Base-by-base conservation (phyloP, 1,284 basidiomycete species). In the Ustilago loliicola region DNA sequence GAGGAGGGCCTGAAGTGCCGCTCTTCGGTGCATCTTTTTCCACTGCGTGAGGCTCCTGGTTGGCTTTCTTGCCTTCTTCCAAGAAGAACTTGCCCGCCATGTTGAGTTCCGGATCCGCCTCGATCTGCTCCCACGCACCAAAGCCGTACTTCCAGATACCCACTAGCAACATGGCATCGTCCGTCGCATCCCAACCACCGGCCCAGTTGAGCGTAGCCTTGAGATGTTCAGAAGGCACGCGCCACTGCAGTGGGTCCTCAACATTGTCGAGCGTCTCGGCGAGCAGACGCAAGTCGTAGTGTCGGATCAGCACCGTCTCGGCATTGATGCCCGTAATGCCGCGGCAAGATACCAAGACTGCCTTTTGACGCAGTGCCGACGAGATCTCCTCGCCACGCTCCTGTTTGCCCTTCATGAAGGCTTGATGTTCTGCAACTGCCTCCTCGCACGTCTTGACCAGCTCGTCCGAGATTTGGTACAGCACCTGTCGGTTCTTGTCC, bases 201-300 rank as follows among this genome's bases (percentile, higher is more conserved):
- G 93, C 94, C 96, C 96, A 99, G 84, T 96, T 96, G 72, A 95
- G 90, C 4, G 95, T 97, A 32, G 94, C 93, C 69, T 96, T 92
- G 77, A 98, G 93, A 85, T 93, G 94, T 63, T 98, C 95, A 70
- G 94, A 91, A 1, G 97, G 96, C 57, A 98, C 91, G 21, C 88
- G 85, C 93, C 96, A 99, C 70, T 89, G 89, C 86, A 93, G 92
- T 1, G 91, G 89, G 74, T 97, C 92, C 21, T 92, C 90, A 3
- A 83, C 70, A 3, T 70, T 77, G 52, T 85, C 81, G 47, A 93
- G 87, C 30, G 83, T 79, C 84, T 93, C 92, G 87, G 92, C 94
- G 36, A 99, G 89, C 47, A 98, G 93, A 70, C 92, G 92, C 62
- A 99, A 91, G 86, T 98, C 96, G 58, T 93, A 92, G 86, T 94